A percentile compares a stretch with the other conserved stretches of the same genome.
Evolutionary conservation across 2,329 filamentous ascomycete genomes (phyloP).

Genomic region (Coniochaeta hoffmannii): DNA sequence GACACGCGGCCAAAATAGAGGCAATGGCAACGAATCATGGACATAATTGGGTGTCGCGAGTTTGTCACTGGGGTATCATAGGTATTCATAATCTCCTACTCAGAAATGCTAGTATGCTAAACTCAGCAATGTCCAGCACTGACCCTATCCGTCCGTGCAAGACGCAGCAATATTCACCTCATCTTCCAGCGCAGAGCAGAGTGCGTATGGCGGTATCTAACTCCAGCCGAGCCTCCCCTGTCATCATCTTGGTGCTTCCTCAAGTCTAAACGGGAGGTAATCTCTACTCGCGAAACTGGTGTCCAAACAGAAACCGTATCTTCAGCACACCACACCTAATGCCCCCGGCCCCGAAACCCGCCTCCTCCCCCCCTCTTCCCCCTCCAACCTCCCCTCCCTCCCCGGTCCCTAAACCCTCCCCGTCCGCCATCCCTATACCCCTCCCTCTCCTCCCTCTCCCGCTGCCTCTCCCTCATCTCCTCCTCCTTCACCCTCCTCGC

Average conservation of each 20-base stretch:
- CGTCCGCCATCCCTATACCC: slow-evolving; percentile 12
- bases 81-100: neutral
- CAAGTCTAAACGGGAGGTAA: too few species aligned
- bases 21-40: too few species aligned
- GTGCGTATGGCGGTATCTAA: too few species aligned
- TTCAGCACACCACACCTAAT: neutral
- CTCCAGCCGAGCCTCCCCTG: too few species aligned
- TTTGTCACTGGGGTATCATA: neutral
- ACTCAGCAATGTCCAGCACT: neutral
- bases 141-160: too few species aligned
- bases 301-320: too few species aligned
- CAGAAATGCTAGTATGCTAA: neutral
- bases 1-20: neutral
- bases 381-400: neutral
- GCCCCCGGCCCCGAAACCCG: slow-evolving; percentile 4
- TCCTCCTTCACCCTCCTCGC: slow-evolving; percentile 37
- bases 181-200: too few species aligned
- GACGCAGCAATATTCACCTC: too few species aligned
- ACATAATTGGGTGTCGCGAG: too few species aligned
- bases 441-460: slow-evolving; percentile 16
- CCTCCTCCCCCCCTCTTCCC: slow-evolving; percentile 3
- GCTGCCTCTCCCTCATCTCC: slow-evolving; percentile 41
- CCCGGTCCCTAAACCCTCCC: slow-evolving; percentile 15
- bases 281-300: too few species aligned
- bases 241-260: too few species aligned